Percentiles rank a stretch among this genome's conserved stretches.
Evolutionary conservation across 768 basidiomycete species (phyloP).

Genomic region (Kwoniella sp.): DNA sequence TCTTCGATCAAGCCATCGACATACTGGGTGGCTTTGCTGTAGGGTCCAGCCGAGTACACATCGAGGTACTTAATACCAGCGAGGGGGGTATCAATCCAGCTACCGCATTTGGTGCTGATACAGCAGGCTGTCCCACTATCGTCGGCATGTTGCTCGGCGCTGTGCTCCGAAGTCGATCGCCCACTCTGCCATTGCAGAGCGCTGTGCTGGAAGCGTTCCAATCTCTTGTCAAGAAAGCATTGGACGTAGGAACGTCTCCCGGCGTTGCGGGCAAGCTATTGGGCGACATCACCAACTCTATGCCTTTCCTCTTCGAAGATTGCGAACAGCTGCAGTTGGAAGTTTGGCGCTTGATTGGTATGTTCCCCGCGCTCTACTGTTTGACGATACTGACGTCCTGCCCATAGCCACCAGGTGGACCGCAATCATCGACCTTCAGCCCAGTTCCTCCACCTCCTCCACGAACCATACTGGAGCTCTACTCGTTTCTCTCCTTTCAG

Average conservation of each 20-base stretch:
- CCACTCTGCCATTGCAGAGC: neutral
- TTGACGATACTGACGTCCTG: neutral
- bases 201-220: constrained; percentile 1
- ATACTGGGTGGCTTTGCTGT: constrained; percentile 18
- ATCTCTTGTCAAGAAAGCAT: constrained; percentile 1
- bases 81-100: neutral
- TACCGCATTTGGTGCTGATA: constrained; percentile 29
- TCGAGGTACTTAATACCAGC: neutral
- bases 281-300: constrained; percentile 38
- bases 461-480: constrained; percentile 43
- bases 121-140: constrained; percentile 14
- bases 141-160: constrained; percentile 28
- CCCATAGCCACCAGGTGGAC: constrained; percentile 24
- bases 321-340: constrained; percentile 29
- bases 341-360: constrained; percentile 35
- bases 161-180: constrained; percentile 16
- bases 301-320: constrained; percentile 35
- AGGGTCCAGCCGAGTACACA: constrained; percentile 3
- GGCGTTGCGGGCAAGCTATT: constrained; percentile 28
- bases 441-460: constrained; percentile 15
- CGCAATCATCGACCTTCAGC: constrained; percentile 25
- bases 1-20: constrained; percentile 4
- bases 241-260: constrained; percentile 20
- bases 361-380: neutral
- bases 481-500: constrained; percentile 36